Evolutionary conservation across 164 flowering plant species (phyloP).

Genomic region (Brasenia schreberi): DNA sequence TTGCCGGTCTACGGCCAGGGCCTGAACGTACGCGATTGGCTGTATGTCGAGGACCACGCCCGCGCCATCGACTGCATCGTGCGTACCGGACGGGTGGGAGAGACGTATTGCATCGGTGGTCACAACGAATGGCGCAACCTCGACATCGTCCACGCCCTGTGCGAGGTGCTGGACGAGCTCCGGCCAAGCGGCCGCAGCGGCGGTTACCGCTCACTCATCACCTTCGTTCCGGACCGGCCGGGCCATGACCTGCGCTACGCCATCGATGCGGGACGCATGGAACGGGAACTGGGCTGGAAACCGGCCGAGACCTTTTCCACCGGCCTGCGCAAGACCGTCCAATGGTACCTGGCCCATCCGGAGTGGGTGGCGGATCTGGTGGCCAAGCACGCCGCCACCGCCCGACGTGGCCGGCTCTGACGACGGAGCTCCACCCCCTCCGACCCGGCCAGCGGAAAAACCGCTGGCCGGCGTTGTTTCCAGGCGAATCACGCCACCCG

Average conservation of each 20-base stretch:
- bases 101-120: neutral
- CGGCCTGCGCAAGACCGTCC: neutral
- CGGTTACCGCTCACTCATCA: neutral
- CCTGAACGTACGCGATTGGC: conserved; percentile 1
- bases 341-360: neutral
- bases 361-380: neutral
- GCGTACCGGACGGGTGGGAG: neutral
- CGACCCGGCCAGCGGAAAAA: too few species aligned
- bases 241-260: neutral
- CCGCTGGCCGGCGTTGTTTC: too few species aligned
- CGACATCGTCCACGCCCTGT: neutral
- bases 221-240: neutral
- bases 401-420: too few species aligned
- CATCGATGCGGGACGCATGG: neutral
- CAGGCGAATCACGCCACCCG: too few species aligned
- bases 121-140: neutral
- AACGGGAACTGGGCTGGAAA: neutral
- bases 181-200: neutral
- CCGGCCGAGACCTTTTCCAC: neutral
- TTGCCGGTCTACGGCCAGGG: neutral
- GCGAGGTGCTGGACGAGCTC: neutral
- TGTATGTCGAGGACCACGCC: neutral
- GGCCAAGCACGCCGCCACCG: too few species aligned
- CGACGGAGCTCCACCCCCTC: too few species aligned
- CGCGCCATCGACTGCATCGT: neutral